Evolutionary conservation across 345 rosid species (phyloP), one percentile per base, ranked within the genome.

Genomic region (Raphanus sativus): DNA sequence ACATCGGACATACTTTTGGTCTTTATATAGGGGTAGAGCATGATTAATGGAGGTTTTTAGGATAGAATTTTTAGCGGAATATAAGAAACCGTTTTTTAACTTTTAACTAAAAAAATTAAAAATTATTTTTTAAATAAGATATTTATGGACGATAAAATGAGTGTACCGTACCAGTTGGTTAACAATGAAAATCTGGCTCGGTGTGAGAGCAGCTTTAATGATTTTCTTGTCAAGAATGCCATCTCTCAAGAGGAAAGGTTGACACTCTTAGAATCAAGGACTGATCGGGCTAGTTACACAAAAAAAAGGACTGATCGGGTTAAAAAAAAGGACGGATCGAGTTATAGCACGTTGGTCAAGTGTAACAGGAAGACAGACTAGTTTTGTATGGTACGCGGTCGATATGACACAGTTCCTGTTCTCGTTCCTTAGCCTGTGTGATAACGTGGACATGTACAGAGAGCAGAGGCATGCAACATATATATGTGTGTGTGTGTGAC

Each of bases 181-280:
- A 87, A 81, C 24, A 83, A 80, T 16, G 34, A 84, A 10, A 79
- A 84, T 16, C 90, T 87, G 6, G 74, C 73, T 80, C 58, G 67
- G 42, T 90, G 89, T 2, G 89, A 80, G 8, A 90, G 90, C 71
- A 90, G 89, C 63, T 81, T 87, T 62, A 84, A 80, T 30, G 98
- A 89, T 77, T 89, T 86, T 77, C 83, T 92, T 8, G 79, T 80
- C 71, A 71, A 32, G 12, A 88, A 80, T 52, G 91, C 83, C 12
- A 58, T 92, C 65, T 67, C 82, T 15, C 75, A 80, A 75, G 90
- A 87, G 70, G 74, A 77, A 30, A 81, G 82, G 74, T 90, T 16
- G 71, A 77, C 50, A 80, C 86, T 25, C 77, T 86, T n/a, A 81
- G 80, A 84, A 81, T 86, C 65, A 71, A 82, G 71, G 36, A 73